A percentile compares a stretch with the other conserved stretches of the same genome.
Evolutionary conservation across 192 early-diverging fungal species (phyloP).

Genomic region (Coemansia sp.): DNA sequence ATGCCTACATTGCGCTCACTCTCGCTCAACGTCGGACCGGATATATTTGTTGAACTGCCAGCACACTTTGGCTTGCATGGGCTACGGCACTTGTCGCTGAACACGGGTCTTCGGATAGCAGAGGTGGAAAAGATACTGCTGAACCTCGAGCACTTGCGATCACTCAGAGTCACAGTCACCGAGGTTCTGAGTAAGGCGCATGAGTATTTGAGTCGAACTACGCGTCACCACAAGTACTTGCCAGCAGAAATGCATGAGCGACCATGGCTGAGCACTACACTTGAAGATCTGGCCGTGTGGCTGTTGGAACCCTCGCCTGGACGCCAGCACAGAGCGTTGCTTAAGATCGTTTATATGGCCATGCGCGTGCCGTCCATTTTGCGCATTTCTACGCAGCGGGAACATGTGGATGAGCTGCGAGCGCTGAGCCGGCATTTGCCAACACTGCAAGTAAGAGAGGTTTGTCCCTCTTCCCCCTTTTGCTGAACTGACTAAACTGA

Average conservation of each 20-base stretch:
- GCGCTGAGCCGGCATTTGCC: background rate
- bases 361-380: conserved; percentile 28
- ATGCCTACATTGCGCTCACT: conserved; percentile 8
- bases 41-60: conserved; percentile 13
- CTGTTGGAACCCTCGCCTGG: conserved; percentile 5
- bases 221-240: conserved; percentile 21
- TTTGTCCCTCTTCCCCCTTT: no score
- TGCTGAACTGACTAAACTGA: background rate
- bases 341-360: conserved; percentile 25
- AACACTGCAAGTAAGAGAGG: background rate
- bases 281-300: conserved; percentile 14
- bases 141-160: conserved; percentile 8
- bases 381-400: conserved; percentile 11
- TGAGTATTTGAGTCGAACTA: conserved; percentile 34
- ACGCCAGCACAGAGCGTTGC: conserved; percentile 12
- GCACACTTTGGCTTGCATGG: background rate
- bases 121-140: conserved; percentile 34
- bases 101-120: conserved; percentile 17
- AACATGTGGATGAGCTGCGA: conserved; percentile 13
- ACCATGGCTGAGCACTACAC: conserved; percentile 6
- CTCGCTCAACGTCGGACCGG: background rate
- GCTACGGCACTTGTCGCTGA: conserved; percentile 17
- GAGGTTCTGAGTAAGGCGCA: conserved; percentile 28
- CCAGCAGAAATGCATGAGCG: background rate
- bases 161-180: conserved; percentile 14